These are phyloP conservation scores for Eimeria praecox DNA, from an alignment of 169 alveolate genomes.

Conservation along the genomic window DNA sequence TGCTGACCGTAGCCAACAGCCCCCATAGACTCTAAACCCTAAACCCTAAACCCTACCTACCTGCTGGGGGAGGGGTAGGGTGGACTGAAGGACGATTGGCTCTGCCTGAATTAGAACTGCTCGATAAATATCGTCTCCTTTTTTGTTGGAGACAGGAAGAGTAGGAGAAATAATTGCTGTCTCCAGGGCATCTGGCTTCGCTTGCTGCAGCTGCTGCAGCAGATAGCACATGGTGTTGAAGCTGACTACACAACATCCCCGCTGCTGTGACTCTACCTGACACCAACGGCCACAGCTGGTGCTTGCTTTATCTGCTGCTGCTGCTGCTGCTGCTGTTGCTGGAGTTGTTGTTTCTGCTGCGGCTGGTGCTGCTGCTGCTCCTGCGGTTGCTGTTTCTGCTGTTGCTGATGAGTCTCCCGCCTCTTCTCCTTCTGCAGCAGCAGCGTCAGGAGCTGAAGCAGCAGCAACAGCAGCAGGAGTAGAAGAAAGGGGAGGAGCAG, in stretches of 20 bases:
- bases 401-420: neutral
- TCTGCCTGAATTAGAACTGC: conserved; percentile 36
- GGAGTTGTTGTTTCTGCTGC: neutral
- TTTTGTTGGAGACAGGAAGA: neutral
- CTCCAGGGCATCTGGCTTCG: neutral
- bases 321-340: conserved; percentile 14
- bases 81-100: conserved; percentile 74
- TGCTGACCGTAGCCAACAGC: too few species aligned
- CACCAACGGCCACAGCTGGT: conserved; percentile 20
- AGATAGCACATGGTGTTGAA: conserved; percentile 25
- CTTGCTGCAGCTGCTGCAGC: conserved; percentile 7
- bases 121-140: neutral
- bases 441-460: neutral
- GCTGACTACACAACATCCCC: conserved; percentile 65
- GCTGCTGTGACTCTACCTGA: conserved; percentile 54
- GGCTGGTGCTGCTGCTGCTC: neutral
- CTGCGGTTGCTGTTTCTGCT: neutral
- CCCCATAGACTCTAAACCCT: neutral
- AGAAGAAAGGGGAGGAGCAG: neutral
- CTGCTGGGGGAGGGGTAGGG: conserved; percentile 77
- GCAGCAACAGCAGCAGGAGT: neutral
- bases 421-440: neutral
- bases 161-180: neutral
- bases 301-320: neutral
- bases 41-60: conserved; percentile 10